These are phyloP conservation scores for Pythium chondricola DNA, from an alignment of 352 stramenopile genomes.

Conservation along the genomic window DNA sequence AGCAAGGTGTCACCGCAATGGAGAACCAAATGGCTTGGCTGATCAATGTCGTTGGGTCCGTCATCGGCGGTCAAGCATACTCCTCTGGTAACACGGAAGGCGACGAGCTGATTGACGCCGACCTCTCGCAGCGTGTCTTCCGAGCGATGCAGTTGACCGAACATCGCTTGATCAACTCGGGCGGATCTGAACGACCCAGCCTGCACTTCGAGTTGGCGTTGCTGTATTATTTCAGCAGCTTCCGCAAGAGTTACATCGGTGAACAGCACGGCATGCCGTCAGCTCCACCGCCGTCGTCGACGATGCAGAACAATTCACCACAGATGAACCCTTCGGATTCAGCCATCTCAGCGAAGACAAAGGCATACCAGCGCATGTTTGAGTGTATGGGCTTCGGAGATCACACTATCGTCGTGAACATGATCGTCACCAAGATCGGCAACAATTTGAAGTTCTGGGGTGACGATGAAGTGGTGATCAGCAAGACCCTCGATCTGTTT, in stretches of 20 bases:
- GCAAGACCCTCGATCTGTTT: conserved; percentile 94
- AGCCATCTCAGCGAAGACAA: conserved; percentile 89
- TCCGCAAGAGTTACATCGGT: conserved; percentile 89
- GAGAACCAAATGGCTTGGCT: conserved; percentile 97
- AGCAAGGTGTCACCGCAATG: conserved; percentile 73
- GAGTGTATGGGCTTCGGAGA: conserved; percentile 96
- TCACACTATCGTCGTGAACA: conserved; percentile 96
- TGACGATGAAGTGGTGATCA: conserved; percentile 93
- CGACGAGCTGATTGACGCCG: conserved; percentile 94
- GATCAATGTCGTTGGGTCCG: conserved; percentile 94
- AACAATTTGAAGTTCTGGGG: conserved; percentile 99
- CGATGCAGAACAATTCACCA: conserved; percentile 55
- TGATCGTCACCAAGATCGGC: conserved; percentile 98
- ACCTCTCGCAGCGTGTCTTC: conserved; percentile 94
- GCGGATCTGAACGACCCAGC: conserved; percentile 80
- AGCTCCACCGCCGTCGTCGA: conserved; percentile 42
- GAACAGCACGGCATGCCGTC: conserved; percentile 88
- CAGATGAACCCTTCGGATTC: conserved; percentile 76
- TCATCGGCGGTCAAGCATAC: conserved; percentile 95
- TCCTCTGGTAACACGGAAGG: conserved; percentile 89
- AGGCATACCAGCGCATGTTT: conserved; percentile 97
- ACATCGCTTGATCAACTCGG: conserved; percentile 88
- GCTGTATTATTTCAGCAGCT: conserved; percentile 96
- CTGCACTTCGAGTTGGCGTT: conserved; percentile 93
- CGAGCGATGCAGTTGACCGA: conserved; percentile 95